Percentiles rank a stretch among this genome's conserved stretches.
Conservation (phyloP, 2,329 filamentous ascomycete species). For the Trichoderma guizhouense region DNA sequence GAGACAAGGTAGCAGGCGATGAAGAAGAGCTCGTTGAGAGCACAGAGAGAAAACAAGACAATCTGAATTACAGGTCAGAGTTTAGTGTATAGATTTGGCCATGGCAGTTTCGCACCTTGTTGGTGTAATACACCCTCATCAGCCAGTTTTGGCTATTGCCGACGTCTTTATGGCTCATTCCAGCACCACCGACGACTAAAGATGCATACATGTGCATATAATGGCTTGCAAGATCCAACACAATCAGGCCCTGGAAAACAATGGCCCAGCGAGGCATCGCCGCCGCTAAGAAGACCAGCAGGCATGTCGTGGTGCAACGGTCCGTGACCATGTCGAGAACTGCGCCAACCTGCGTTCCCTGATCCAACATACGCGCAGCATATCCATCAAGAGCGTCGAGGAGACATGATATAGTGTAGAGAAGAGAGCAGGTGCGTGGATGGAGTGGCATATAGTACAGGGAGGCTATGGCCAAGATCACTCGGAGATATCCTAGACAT, state of each 20-base stretch:
- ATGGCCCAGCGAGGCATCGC: conserved; percentile 94
- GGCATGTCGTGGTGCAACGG: conserved; percentile 88
- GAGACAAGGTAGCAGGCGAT: conserved; percentile 95
- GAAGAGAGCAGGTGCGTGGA: conserved; percentile 81
- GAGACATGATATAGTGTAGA: conserved; percentile 90
- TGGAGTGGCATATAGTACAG: conserved; percentile 99
- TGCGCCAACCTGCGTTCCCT: conserved; percentile 90
- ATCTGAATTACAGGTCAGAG: conserved; percentile 48
- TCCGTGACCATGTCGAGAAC: conserved; percentile 98
- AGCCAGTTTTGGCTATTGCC: conserved; percentile 81
- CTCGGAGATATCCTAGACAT: conserved; percentile 67
- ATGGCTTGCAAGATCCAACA: conserved; percentile 86
- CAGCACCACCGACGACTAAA: conserved; percentile 65
- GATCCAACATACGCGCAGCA: conserved; percentile 71
- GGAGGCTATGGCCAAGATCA: conserved; percentile 77
- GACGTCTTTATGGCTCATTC: conserved; percentile 84
- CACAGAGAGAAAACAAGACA: conserved; percentile 85
- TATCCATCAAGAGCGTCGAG: conserved; percentile 92
- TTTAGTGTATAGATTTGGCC: background rate
- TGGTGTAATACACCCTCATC: conserved; percentile 91
- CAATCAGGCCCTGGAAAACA: conserved; percentile 87
- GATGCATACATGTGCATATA: conserved; percentile 99
- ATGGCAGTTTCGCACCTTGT: conserved; percentile 64
- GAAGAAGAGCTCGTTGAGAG: conserved; percentile 91
- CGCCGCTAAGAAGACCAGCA: conserved; percentile 88